A percentile compares a stretch with the other conserved stretches of the same genome.
These are phyloP conservation scores for Omphalotus olearius DNA, from an alignment of 1,284 basidiomycete genomes.

Conservation along the genomic window DNA sequence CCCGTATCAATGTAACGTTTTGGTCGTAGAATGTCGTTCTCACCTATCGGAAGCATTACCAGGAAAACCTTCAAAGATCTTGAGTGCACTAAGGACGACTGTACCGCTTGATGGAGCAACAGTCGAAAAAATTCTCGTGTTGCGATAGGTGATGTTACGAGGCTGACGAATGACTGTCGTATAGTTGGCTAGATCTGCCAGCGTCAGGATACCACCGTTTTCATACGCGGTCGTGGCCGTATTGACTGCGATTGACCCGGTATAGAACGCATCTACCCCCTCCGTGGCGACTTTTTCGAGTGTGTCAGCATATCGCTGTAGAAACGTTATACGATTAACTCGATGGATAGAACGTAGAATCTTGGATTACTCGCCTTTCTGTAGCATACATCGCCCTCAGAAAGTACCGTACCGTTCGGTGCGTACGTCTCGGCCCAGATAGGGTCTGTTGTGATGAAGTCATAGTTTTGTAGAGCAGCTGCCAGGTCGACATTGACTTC, in stretches of 20 bases:
- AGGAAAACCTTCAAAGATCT: conserved; percentile 24
- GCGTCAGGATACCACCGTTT: conserved; percentile 41
- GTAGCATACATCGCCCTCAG: conserved; percentile 33
- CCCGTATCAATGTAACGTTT: background rate
- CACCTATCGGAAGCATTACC: conserved; percentile 14
- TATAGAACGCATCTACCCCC: conserved; percentile 38
- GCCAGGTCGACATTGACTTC: conserved; percentile 39
- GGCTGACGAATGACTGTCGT: conserved; percentile 40
- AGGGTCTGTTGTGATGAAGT: conserved; percentile 43
- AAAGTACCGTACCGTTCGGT: conserved; percentile 36
- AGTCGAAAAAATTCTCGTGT: conserved; percentile 47
- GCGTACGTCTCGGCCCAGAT: conserved; percentile 47
- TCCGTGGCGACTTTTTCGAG: conserved; percentile 26
- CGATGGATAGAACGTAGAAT: background rate
- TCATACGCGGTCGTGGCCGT: conserved; percentile 30
- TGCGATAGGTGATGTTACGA: conserved; percentile 41
- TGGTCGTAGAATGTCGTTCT: background rate
- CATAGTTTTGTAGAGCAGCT: conserved; percentile 28
- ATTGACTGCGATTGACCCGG: conserved; percentile 24
- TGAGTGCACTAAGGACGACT: conserved; percentile 30
- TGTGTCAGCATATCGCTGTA: conserved; percentile 22
- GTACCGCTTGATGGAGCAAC: conserved; percentile 44
- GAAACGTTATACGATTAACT: conserved; percentile 24
- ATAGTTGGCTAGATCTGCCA: conserved; percentile 40
- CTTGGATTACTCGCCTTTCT: conserved; percentile 1